phyloP scores from a whole-genome alignment of 1,284 basidiomycete species.

The Inonotus hispidus region DNA sequence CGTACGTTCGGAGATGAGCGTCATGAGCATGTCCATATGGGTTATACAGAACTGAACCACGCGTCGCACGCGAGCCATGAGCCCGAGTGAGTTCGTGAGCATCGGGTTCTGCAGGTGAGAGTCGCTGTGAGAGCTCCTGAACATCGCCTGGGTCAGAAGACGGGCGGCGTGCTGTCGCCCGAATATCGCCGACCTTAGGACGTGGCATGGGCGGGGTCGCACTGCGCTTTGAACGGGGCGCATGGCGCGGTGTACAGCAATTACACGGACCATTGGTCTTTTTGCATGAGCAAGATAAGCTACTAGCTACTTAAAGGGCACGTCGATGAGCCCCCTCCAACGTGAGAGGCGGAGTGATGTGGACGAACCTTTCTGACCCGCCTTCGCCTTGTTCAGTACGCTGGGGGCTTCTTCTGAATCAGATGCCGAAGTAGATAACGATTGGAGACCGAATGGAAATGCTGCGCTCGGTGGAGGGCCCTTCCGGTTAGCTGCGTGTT shows the following conservation, averaged over 20 bases:
- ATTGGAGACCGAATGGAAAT: slow-evolving; percentile 67
- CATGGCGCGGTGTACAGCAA: slow-evolving; percentile 47
- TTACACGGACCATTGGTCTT: slow-evolving; percentile 34
- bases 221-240: slow-evolving; percentile 17
- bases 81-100: slow-evolving; percentile 13
- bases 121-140: neutral
- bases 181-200: slow-evolving; percentile 14
- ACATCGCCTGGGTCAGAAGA: slow-evolving; percentile 6
- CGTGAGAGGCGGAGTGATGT: neutral
- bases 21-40: slow-evolving; percentile 17
- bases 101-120: neutral
- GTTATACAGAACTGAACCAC: slow-evolving; percentile 14
- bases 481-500: slow-evolving; percentile 12
- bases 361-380: slow-evolving; percentile 16
- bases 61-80: slow-evolving; percentile 12
- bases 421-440: slow-evolving; percentile 46
- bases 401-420: slow-evolving; percentile 41
- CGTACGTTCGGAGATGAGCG: slow-evolving; percentile 5
- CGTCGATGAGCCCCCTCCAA: slow-evolving; percentile 32
- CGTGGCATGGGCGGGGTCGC: slow-evolving; percentile 7
- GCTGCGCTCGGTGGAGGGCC: slow-evolving; percentile 48
- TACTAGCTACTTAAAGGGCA: slow-evolving; percentile 28
- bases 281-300: slow-evolving; percentile 37
- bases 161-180: slow-evolving; percentile 7
- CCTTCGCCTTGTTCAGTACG: slow-evolving; percentile 5